phyloP scores from a whole-genome alignment of 2,329 filamentous ascomycete species.

The Graphilbum ipis-grandicollis region DNA sequence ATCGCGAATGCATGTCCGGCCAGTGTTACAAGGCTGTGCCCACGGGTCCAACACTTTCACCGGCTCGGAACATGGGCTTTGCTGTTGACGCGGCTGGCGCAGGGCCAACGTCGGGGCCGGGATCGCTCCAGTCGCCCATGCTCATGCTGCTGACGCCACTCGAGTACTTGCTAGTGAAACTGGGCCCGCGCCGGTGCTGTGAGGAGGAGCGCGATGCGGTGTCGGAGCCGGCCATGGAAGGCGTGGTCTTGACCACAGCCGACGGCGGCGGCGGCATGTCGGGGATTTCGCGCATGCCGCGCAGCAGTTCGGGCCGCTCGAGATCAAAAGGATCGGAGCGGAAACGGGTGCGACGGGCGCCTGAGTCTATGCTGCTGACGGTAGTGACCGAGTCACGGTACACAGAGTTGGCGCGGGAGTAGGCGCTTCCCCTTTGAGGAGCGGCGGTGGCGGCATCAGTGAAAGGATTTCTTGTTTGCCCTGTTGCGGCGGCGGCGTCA shows the following conservation, averaged over 20 bases:
- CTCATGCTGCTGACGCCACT: conserved; percentile 30
- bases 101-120: conserved; percentile 34
- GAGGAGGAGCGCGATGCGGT: too few relatives aligned
- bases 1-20: too few relatives aligned
- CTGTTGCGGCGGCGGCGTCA: conserved; percentile 27
- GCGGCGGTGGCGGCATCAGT: conserved; percentile 10
- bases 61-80: conserved; percentile 6
- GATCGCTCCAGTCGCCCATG: conserved; percentile 31
- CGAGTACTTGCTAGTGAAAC: conserved; percentile 28
- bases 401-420: conserved; percentile 17
- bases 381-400: conserved; percentile 27
- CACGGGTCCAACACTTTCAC: too few relatives aligned
- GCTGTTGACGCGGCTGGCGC: neutral
- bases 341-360: conserved; percentile 28
- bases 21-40: too few relatives aligned
- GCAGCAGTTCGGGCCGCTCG: conserved; percentile 32
- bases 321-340: conserved; percentile 49
- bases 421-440: too few relatives aligned
- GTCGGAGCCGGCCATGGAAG: too few relatives aligned
- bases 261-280: conserved; percentile 8
- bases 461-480: too few relatives aligned
- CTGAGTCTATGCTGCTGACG: conserved; percentile 21
- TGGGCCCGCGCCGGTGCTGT: conserved; percentile 20
- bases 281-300: conserved; percentile 8
- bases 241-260: conserved; percentile 13